These are phyloP conservation scores for Globisporangium apiculatum DNA, from an alignment of 352 stramenopile species.

Conservation along the genomic window DNA sequence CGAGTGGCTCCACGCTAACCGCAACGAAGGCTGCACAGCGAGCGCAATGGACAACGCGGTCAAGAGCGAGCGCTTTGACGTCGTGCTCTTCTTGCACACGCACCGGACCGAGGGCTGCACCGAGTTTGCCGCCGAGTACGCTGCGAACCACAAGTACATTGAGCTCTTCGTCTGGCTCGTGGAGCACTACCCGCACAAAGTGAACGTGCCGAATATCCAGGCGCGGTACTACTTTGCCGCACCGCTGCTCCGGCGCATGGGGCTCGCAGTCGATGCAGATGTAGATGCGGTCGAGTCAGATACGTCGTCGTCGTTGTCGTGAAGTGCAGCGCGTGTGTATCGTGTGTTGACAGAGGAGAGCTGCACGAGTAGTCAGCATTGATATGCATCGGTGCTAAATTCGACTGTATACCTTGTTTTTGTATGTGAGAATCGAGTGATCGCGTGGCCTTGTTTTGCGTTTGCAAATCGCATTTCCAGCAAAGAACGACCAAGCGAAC, in stretches of 20 bases:
- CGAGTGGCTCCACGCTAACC: slow-evolving; percentile 14
- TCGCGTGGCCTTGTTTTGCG: not conserved
- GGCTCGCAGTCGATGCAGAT: not conserved
- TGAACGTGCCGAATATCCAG: slow-evolving; percentile 12
- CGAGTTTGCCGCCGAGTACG: slow-evolving; percentile 10
- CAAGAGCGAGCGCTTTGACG: slow-evolving; percentile 6
- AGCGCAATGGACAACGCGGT: slow-evolving; percentile 9
- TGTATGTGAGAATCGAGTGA: not conserved
- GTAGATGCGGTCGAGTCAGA: not conserved
- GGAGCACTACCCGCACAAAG: slow-evolving; percentile 6
- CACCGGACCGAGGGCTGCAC: slow-evolving; percentile 7
- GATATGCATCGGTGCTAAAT: not conserved
- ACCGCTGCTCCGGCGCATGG: slow-evolving; percentile 7
- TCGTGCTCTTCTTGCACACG: slow-evolving; percentile 8
- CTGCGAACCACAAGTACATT: slow-evolving; percentile 9
- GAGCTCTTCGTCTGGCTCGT: slow-evolving; percentile 10
- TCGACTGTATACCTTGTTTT: not conserved
- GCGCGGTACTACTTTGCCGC: slow-evolving; percentile 10
- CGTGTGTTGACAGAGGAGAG: not conserved
- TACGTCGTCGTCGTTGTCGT: too few relatives aligned
- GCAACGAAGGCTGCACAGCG: slow-evolving; percentile 12
- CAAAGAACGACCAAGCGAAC: not conserved
- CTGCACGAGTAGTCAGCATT: not conserved
- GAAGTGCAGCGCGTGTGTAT: not conserved
- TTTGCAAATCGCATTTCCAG: not conserved